Evolutionary conservation across 331 rosid species (phyloP), one percentile per base, ranked within the genome.

Genomic region (Arachis monticola): DNA sequence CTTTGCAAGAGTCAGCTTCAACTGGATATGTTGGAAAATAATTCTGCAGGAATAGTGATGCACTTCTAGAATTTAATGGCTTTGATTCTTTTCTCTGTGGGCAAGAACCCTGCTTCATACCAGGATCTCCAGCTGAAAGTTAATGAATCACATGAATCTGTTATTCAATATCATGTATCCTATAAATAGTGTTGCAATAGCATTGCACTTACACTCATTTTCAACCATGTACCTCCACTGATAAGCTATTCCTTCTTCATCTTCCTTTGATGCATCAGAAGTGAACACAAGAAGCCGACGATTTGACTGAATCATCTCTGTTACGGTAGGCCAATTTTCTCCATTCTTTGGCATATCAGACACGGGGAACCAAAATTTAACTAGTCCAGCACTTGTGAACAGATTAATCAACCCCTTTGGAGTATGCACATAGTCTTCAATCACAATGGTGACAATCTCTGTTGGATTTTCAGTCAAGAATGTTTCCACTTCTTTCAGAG

Each of bases 51-150:
- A 95, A 87, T 67, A 95, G 97, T 73, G 99, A 87, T 0, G 79
- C 73, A 65, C 90, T 83, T 84, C 70, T 87, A 9, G 97, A 95
- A 78, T 72, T 87, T 57, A 95, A 67, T 0, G 91, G 77, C 78
- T 87, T 87, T 6, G 99, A 95, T 73, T 95, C 97, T 86, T 88
- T 92, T 78, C 99, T 85, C 35, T 84, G 89, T 0, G 88, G 91
- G 74, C 97, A 95, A 35, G 93, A 88, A 31, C 93, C 96, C 1
- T 67, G 80, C 70, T 69, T 88, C 70, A 88, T 86, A 77, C 99
- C 99, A 67, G 96, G 96, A 83, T 95, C 97, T 81, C 99, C 98
- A 64, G 96, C 97, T 95, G 97, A 83, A 92, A 84, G 60, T 71
- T 31, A 47, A 66, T 10, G 10, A 32, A 46, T 53, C 38, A 63